A percentile compares a stretch with the other conserved stretches of the same genome.
These are phyloP conservation scores for Gastrodia elata DNA, from an alignment of 106 monocot species.

Conservation along the genomic window DNA sequence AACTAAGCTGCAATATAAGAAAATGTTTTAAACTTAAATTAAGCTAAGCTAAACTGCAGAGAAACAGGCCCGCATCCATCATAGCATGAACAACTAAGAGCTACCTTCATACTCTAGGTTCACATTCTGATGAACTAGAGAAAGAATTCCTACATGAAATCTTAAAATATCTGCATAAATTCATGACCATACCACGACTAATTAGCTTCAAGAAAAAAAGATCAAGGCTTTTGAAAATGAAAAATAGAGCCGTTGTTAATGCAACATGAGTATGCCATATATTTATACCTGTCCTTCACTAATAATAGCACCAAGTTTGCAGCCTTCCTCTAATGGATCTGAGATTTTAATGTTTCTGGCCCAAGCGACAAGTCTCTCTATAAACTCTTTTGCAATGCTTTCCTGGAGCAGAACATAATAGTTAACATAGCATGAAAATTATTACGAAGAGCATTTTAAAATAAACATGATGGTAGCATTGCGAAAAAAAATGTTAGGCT, in stretches of 20 bases:
- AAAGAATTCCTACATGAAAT: background rate
- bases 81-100: no score
- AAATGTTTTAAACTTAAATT: no score
- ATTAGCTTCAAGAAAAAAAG: background rate
- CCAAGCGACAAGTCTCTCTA: conserved; percentile 72
- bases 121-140: no score
- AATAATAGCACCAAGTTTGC: conserved; percentile 89
- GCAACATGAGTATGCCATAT: no score
- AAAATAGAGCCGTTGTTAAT: no score
- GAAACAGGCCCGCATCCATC: no score
- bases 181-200: background rate
- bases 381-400: conserved; percentile 65
- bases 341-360: conserved; percentile 79
- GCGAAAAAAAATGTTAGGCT: no score
- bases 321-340: conserved; percentile 96
- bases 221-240: background rate
- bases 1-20: no score
- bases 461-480: background rate
- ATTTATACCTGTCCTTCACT: conserved; percentile 80
- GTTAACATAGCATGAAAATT: background rate
- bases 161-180: background rate
- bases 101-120: no score
- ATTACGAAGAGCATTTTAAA: conserved; percentile 1
- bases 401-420: conserved; percentile 38
- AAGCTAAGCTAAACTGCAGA: no score